Conservation (phyloP, 768 basidiomycete species). For the button mushroom (Agaricus bisporus) region DNA sequence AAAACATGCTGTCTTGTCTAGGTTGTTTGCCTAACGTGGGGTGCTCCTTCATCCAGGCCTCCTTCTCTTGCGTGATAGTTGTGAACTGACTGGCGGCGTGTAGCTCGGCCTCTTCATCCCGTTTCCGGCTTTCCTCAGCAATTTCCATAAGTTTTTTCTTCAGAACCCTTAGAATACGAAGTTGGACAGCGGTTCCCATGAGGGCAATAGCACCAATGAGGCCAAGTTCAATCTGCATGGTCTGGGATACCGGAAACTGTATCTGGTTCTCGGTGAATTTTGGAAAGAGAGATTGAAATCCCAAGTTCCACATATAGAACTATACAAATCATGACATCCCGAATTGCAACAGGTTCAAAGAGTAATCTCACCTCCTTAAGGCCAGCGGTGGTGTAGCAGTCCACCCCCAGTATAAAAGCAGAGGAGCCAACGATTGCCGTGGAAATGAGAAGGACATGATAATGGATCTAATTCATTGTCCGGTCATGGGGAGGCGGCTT, state of each 20-base stretch:
- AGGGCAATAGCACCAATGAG: conserved; percentile 78
- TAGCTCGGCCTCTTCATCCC: conserved; percentile 71
- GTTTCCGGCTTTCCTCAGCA: conserved; percentile 61
- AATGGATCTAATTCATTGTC: conserved; percentile 51
- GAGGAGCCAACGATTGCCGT: conserved; percentile 89
- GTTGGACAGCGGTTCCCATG: conserved; percentile 86
- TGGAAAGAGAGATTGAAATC: conserved; percentile 75
- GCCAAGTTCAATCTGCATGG: conserved; percentile 91
- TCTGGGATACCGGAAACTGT: conserved; percentile 78
- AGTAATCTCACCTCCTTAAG: conserved; percentile 79
- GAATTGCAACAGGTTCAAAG: conserved; percentile 10
- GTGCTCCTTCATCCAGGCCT: conserved; percentile 86
- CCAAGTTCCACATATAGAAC: conserved; percentile 97
- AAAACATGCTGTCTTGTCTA: conserved; percentile 57
- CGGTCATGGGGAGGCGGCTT: conserved; percentile 12
- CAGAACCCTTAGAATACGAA: conserved; percentile 77
- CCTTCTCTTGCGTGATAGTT: conserved; percentile 60
- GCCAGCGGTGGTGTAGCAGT: conserved; percentile 88
- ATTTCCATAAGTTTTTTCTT: conserved; percentile 78
- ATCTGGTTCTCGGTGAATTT: conserved; percentile 64
- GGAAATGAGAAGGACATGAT: conserved; percentile 78
- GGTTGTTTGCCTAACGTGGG: conserved; percentile 56
- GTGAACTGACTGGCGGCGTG: conserved; percentile 67
- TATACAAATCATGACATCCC: conserved; percentile 23
- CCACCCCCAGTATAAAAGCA: conserved; percentile 87